Evolutionary conservation across 495 filamentous ascomycete genomes (phyloP).

Genomic region (Tuber brumale): DNA sequence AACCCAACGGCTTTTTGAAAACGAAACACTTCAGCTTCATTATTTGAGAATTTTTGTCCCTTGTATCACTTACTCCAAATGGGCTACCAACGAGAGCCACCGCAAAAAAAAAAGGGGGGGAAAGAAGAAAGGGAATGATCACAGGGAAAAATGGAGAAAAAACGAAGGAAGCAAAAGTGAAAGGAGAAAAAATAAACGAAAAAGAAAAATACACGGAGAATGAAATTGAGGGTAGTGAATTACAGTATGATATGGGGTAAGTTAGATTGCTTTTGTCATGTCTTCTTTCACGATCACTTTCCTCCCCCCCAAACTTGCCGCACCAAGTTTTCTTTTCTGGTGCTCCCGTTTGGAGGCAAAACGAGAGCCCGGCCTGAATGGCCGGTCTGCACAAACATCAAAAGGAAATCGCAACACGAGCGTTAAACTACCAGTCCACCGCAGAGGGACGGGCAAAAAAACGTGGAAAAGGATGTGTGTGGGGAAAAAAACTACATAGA

Average conservation of each 20-base stretch:
- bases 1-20: slow-evolving; percentile 25
- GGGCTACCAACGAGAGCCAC: slow-evolving; percentile 21
- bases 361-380: not conserved
- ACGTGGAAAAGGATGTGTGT: slow-evolving; percentile 18
- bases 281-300: not conserved
- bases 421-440: not conserved
- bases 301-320: not conserved
- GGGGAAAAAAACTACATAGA: not conserved
- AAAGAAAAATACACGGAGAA: not conserved
- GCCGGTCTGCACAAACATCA: not conserved
- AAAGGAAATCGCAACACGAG: not conserved
- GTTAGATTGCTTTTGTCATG: slow-evolving; percentile 1
- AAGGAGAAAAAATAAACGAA: slow-evolving; percentile 20
- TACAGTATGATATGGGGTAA: not conserved
- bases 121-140: slow-evolving; percentile 21
- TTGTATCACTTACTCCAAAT: not conserved
- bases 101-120: slow-evolving; percentile 28
- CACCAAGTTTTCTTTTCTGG: not conserved
- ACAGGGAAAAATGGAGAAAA: not conserved
- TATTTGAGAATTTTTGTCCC: slow-evolving; percentile 4
- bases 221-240: not conserved
- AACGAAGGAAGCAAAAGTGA: slow-evolving; percentile 5
- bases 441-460: slow-evolving; percentile 12
- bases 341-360: not conserved
- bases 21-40: slow-evolving; percentile 18